Conservation (phyloP, 805 yeast genomes). For the Ogataea philodendri region DNA sequence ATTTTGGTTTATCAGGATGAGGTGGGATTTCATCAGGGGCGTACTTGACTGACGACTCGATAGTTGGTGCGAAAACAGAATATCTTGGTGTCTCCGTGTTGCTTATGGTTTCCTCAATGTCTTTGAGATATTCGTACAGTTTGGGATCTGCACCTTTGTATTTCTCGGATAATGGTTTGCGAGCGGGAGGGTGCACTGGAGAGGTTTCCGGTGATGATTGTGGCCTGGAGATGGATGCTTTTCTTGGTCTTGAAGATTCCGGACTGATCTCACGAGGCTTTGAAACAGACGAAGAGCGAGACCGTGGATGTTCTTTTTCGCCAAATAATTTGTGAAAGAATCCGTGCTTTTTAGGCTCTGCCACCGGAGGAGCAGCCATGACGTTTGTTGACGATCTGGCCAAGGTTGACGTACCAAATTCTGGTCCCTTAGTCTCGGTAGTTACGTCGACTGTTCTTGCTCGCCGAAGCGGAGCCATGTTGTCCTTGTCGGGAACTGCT, state of each 20-base stretch:
- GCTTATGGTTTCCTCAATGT: slow-evolving; percentile 19
- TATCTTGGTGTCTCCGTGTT: slow-evolving; percentile 5
- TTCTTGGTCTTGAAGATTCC: background rate
- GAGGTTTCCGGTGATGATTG: background rate
- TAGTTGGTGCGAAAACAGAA: slow-evolving; percentile 27
- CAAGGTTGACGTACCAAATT: slow-evolving; percentile 12
- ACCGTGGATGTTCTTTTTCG: slow-evolving; percentile 15
- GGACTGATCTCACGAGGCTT: slow-evolving; percentile 1
- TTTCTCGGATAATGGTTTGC: slow-evolving; percentile 19
- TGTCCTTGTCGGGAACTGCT: slow-evolving; percentile 7
- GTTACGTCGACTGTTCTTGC: slow-evolving; percentile 29
- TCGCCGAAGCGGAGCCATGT: slow-evolving; percentile 20
- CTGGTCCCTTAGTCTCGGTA: slow-evolving; percentile 13
- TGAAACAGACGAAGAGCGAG: slow-evolving; percentile 10
- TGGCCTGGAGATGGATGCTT: background rate
- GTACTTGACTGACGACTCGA: slow-evolving; percentile 28
- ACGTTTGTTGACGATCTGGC: slow-evolving; percentile 32
- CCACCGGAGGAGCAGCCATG: background rate
- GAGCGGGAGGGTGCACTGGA: slow-evolving; percentile 6
- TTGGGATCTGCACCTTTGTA: slow-evolving; percentile 41
- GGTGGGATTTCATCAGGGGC: slow-evolving; percentile 48
- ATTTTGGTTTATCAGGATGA: slow-evolving; percentile 45
- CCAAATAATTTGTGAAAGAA: slow-evolving; percentile 28
- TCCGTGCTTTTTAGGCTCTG: slow-evolving; percentile 19
- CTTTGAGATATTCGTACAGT: slow-evolving; percentile 44